Evolutionary conservation across 148 eudicot genomes (phyloP), one percentile per base, ranked within the genome.

Genomic region (Amaranthus palmeri): DNA sequence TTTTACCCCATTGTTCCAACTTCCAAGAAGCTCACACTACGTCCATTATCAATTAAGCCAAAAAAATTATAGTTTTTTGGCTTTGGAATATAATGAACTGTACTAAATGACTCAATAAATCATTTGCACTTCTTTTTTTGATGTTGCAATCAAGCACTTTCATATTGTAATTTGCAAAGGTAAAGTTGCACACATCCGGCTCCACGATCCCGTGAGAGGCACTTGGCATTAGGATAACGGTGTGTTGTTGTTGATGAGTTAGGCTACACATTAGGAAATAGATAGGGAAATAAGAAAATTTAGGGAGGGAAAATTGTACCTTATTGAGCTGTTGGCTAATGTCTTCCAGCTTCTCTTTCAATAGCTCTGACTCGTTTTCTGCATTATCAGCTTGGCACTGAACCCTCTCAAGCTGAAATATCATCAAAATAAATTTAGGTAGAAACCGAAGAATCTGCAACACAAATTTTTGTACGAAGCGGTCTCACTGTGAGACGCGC

Each of bases 331-430:
- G 84, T 71, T 58, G 77, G 74, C 76, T 81, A 52, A 86, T 72
- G 57, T 82, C 87, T 77, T 88, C 93, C 76, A 87, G 75, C 81
- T 86, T 86, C 79, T 86, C 88, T 77, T 77, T 82, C 64, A 91
- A 78, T 52, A 86, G 66, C 69, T 51, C 80, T 17, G 87, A 84
- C 82, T 92, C 99, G 61, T 81, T 82, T 80, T 89, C 93, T 48
- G 97, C 91, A 86, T 77, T 83, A 45, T 68, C 75, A 73, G 96
- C 96, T 77, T 79, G 86, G 74, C 76, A 88, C 80, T 89, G 92
- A 90, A 85, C 86, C 71, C 54, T 91, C 82, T 91, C 97, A 80
- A 95, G 92, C 99, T 95, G 76, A 36, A 8, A 51, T 54, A 54
- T 14, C 2, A 48, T 40, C 18, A 54, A 36, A 53, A n/a, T 8